A percentile compares a stretch with the other conserved stretches of the same genome.
Conservation (phyloP, 2,329 filamentous ascomycete species). For the Cladosporium sphaerospermum region DNA sequence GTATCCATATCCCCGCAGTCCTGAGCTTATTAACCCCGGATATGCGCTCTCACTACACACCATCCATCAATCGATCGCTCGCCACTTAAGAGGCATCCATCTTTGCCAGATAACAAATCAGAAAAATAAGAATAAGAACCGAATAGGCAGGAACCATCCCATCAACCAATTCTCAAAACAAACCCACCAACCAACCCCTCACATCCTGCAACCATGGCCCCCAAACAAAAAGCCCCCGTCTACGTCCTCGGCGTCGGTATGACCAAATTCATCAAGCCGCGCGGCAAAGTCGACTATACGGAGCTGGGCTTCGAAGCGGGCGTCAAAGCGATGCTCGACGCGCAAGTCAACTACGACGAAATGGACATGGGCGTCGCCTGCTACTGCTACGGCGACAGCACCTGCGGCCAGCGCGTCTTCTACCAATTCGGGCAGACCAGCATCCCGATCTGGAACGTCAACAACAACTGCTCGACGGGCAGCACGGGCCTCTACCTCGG, state of each 20-base stretch:
- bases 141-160: not conserved
- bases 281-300: conserved; percentile 89
- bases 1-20: too few species aligned
- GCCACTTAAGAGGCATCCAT: too few species aligned
- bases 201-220: conserved; percentile 1
- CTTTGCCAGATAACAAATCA: not conserved
- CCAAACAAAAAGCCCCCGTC: conserved; percentile 20
- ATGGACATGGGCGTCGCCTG: conserved; percentile 94
- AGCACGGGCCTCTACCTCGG: conserved; percentile 83
- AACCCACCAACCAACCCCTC: not conserved
- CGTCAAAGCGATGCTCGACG: conserved; percentile 74
- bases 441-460: conserved; percentile 96
- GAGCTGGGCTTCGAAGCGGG: conserved; percentile 91
- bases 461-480: conserved; percentile 98
- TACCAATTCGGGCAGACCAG: conserved; percentile 98
- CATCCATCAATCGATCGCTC: too few species aligned
- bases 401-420: conserved; percentile 92
- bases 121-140: not conserved
- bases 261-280: conserved; percentile 98
- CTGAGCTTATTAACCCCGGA: too few species aligned
- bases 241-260: conserved; percentile 97
- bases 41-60: too few species aligned
- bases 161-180: not conserved
- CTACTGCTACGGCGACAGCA: conserved; percentile 95
- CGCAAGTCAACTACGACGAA: conserved; percentile 92